These are phyloP conservation scores for Magnusiomyces ingens DNA, from an alignment of 1,139 yeast species.

Conservation along the genomic window DNA sequence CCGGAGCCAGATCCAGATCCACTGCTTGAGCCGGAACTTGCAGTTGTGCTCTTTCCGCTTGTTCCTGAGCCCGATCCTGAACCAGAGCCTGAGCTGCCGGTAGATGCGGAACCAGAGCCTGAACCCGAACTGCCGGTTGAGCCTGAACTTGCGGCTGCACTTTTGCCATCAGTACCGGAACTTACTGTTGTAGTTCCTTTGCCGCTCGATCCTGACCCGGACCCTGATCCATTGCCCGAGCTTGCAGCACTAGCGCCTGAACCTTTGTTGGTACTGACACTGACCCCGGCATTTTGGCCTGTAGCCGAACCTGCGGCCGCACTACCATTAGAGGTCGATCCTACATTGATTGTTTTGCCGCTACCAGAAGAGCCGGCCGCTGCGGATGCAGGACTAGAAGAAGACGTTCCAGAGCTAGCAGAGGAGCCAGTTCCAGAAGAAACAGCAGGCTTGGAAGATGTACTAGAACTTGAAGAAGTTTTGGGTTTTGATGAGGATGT, in stretches of 20 bases:
- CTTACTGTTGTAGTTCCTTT: background rate
- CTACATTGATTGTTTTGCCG: background rate
- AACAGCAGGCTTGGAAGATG: background rate
- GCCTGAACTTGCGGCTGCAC: background rate
- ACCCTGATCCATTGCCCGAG: background rate
- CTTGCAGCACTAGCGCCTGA: background rate
- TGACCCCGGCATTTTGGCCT: no score
- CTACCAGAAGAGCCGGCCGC: background rate
- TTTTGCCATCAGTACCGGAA: background rate
- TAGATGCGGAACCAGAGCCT: background rate
- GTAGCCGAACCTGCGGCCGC: background rate
- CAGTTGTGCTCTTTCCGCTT: background rate
- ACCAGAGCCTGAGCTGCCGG: no score
- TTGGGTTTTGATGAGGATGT: background rate
- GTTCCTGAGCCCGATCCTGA: background rate
- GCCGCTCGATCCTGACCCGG: background rate
- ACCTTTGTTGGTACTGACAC: no score
- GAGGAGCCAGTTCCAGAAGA: background rate
- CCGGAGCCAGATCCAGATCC: background rate
- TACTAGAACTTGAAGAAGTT: background rate
- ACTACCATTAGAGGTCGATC: background rate
- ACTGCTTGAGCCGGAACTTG: background rate
- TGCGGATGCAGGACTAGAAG: background rate
- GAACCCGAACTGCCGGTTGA: background rate
- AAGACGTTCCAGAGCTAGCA: background rate